Evolutionary conservation across 2,329 filamentous ascomycete genomes (phyloP).

Genomic region (Nemania sp.): DNA sequence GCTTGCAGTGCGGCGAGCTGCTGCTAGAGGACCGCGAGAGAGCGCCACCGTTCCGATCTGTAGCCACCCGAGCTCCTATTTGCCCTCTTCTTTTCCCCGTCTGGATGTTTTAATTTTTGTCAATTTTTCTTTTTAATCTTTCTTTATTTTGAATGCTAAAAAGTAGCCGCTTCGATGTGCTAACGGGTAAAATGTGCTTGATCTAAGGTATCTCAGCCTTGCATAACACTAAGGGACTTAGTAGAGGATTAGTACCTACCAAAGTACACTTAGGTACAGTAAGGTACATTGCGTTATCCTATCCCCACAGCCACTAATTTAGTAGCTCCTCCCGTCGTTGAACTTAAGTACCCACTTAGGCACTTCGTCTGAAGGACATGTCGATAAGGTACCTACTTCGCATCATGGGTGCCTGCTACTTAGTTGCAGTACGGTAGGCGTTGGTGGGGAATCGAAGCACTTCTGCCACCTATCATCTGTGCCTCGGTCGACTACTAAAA

Average conservation of each 20-base stretch:
- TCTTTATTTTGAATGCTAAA: background rate
- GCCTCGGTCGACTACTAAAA: background rate
- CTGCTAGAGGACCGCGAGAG: constrained; percentile 21
- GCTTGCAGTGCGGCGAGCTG: constrained; percentile 29
- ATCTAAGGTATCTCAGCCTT: background rate
- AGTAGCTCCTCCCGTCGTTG: background rate
- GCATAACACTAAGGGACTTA: background rate
- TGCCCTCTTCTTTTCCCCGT: background rate
- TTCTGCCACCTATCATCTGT: background rate
- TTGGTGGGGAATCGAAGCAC: background rate
- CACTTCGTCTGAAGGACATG: too few relatives aligned
- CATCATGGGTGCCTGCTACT: background rate
- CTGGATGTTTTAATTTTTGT: background rate
- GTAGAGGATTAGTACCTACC: too few relatives aligned
- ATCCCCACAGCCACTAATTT: background rate
- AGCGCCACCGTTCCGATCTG: constrained; percentile 17
- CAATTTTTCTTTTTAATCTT: too few relatives aligned
- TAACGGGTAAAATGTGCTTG: background rate
- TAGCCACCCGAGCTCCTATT: background rate
- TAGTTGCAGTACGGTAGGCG: background rate
- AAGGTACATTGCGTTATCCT: too few relatives aligned
- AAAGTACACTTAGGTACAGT: too few relatives aligned
- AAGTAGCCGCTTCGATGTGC: too few relatives aligned
- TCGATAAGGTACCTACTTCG: too few relatives aligned
- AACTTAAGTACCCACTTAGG: too few relatives aligned